Conservation (phyloP, 179 eudicot species). For the Drosera spatulata region DNA sequence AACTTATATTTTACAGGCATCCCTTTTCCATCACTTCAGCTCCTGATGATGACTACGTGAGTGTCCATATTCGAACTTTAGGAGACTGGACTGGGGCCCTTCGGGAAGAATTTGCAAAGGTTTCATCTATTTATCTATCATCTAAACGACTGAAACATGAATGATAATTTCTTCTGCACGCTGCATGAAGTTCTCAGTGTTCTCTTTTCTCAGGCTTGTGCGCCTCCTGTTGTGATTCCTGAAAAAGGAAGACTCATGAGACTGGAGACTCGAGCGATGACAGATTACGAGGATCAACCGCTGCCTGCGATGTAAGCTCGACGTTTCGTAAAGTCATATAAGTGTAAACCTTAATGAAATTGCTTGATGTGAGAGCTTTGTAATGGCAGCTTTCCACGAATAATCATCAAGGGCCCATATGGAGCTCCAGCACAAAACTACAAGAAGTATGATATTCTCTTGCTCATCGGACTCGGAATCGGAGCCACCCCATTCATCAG, state of each 20-base stretch:
- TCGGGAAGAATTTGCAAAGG: slow-evolving; percentile 49
- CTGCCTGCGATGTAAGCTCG: slow-evolving; percentile 1
- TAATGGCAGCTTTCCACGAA: slow-evolving; percentile 50
- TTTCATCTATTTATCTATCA: slow-evolving; percentile 10
- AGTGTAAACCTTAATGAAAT: too few relatives aligned
- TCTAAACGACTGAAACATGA: background rate
- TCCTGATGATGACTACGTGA: slow-evolving; percentile 79
- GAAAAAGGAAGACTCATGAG: slow-evolving; percentile 47
- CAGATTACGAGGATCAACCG: slow-evolving; percentile 26
- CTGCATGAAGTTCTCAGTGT: too few relatives aligned
- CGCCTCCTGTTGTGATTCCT: slow-evolving; percentile 26
- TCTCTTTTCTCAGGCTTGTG: slow-evolving; percentile 35
- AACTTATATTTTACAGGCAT: slow-evolving; percentile 46
- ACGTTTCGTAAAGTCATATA: background rate
- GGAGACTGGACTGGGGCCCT: slow-evolving; percentile 95
- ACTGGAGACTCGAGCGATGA: slow-evolving; percentile 48
- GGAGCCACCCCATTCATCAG: slow-evolving; percentile 99
- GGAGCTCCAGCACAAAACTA: slow-evolving; percentile 96
- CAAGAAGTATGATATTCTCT: slow-evolving; percentile 65
- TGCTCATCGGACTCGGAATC: slow-evolving; percentile 86
- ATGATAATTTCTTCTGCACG: too few relatives aligned
- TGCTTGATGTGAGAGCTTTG: too few relatives aligned
- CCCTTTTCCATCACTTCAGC: slow-evolving; percentile 98
- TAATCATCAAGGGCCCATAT: slow-evolving; percentile 80
- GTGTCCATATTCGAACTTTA: slow-evolving; percentile 76